Conservation (phyloP, 768 basidiomycete species). For the Boletus coccyginus region DNA sequence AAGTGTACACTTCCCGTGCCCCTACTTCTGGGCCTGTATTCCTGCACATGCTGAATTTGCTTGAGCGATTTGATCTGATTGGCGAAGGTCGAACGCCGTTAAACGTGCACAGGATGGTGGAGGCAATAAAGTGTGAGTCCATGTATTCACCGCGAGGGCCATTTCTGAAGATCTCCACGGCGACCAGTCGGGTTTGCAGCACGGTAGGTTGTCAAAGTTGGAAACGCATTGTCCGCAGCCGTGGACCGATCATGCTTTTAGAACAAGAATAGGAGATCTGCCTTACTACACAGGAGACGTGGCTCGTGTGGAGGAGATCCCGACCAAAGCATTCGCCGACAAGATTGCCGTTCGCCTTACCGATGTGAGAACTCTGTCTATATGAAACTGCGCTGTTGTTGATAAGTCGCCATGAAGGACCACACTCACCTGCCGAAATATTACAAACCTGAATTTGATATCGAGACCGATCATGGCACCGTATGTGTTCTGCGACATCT, state of each 20-base stretch:
- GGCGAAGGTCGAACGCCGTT: conserved; percentile 53
- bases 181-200: conserved; percentile 62
- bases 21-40: conserved; percentile 89
- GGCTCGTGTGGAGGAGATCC: conserved; percentile 57
- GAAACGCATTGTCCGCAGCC: conserved; percentile 8
- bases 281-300: conserved; percentile 53
- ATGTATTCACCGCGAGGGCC: conserved; percentile 13
- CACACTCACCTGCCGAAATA: conserved; percentile 77
- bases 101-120: conserved; percentile 77
- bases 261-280: conserved; percentile 83
- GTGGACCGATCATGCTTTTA: conserved; percentile 33
- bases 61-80: conserved; percentile 68
- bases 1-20: conserved; percentile 80
- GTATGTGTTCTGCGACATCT: conserved; percentile 21
- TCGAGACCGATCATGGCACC: conserved; percentile 84
- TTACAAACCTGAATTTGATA: conserved; percentile 80
- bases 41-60: conserved; percentile 83
- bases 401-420: conserved; percentile 44
- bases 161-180: conserved; percentile 4
- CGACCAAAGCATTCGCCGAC: conserved; percentile 67
- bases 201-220: conserved; percentile 33
- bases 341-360: conserved; percentile 67
- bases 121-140: conserved; percentile 78
- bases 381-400: conserved; percentile 3
- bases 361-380: conserved; percentile 54